Evolutionary conservation across 2,329 filamentous ascomycete genomes (phyloP).

Genomic region (Zasmidium cellare): DNA sequence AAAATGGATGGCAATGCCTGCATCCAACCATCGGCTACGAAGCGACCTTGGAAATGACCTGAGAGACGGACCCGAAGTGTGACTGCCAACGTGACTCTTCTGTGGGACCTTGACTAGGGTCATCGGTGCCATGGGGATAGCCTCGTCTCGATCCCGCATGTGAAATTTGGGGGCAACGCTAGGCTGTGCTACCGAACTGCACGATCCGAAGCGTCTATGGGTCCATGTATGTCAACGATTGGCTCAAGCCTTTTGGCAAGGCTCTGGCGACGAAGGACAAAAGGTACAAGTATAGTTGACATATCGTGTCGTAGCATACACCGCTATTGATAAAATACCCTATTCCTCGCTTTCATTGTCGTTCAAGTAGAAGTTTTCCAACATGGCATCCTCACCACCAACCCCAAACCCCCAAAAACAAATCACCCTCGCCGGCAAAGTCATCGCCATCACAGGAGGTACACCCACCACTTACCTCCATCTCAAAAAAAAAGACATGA

Average conservation of each 20-base stretch:
- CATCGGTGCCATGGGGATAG: background rate
- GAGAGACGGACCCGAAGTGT: background rate
- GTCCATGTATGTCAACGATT: background rate
- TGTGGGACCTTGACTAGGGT: no score
- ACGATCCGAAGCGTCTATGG: background rate
- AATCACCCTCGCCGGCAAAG: constrained; percentile 35
- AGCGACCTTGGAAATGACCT: no score
- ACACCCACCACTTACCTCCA: background rate
- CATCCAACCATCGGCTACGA: no score
- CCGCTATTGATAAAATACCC: no score
- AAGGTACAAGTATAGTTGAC: no score
- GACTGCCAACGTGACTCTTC: background rate
- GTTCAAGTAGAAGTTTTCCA: no score
- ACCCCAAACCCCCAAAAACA: constrained; percentile 10
- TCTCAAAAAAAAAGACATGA: background rate
- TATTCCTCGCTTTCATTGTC: no score
- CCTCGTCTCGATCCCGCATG: background rate
- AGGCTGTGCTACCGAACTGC: background rate
- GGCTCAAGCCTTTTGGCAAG: background rate
- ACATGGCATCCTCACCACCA: background rate
- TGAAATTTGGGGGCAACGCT: background rate
- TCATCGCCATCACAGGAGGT: constrained; percentile 50
- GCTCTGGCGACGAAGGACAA: background rate
- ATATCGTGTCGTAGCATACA: no score
- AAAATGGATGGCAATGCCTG: no score